Evolutionary conservation across 371 early-diverging fungal species (phyloP).

Genomic region (Mortierella sp.): DNA sequence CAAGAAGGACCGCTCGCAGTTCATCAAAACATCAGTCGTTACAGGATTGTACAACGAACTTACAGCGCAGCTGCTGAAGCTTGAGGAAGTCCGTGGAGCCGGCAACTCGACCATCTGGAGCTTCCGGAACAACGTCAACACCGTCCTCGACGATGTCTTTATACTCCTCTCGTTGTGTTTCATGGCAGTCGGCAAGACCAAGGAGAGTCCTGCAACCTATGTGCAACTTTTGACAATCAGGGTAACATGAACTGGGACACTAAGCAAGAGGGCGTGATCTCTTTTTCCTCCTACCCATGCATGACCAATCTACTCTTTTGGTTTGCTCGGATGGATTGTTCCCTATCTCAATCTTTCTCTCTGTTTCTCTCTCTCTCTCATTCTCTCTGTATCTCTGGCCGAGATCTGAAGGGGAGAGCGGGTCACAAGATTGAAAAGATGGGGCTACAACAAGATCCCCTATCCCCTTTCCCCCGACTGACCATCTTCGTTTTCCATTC

Average conservation of each 20-base stretch:
- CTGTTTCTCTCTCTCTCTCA: too few species aligned
- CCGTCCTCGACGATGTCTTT: constrained; percentile 83
- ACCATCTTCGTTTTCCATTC: not conserved
- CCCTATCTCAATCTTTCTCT: too few species aligned
- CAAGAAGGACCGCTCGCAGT: constrained; percentile 77
- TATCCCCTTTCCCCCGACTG: too few species aligned
- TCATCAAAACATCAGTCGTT: constrained; percentile 67
- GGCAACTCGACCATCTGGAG: constrained; percentile 38
- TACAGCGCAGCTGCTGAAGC: constrained; percentile 61
- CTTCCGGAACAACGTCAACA: constrained; percentile 72
- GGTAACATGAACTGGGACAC: constrained; percentile 55
- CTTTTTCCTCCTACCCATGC: too few species aligned
- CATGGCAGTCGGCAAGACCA: constrained; percentile 81
- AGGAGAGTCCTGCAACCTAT: constrained; percentile 83
- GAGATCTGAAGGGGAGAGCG: not conserved
- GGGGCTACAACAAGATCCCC: too few species aligned
- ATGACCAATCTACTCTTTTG: too few species aligned
- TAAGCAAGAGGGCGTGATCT: too few species aligned
- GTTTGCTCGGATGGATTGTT: too few species aligned
- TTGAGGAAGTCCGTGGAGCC: constrained; percentile 60
- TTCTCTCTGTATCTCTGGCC: too few species aligned
- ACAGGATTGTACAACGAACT: constrained; percentile 72
- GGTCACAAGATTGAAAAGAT: too few species aligned
- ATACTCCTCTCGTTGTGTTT: constrained; percentile 82
- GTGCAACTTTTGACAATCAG: constrained; percentile 82